These are phyloP conservation scores for Penicillium italicum DNA, from an alignment of 2,329 filamentous ascomycete genomes.

Conservation along the genomic window DNA sequence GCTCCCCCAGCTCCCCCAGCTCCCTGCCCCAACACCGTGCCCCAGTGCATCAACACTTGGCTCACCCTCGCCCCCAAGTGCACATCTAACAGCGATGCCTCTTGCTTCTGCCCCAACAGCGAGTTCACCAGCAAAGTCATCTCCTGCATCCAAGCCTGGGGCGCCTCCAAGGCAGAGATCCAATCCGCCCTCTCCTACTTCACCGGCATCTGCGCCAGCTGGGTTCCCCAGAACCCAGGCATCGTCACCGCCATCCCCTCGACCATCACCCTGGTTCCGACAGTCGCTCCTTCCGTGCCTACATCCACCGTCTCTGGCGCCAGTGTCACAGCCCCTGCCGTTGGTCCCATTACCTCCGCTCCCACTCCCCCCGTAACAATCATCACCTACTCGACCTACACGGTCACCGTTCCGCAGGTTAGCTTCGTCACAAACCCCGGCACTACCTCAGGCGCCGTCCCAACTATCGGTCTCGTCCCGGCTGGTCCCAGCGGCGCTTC, in stretches of 20 bases:
- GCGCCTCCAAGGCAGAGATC: slow-evolving; percentile 62
- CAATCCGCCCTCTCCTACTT: slow-evolving; percentile 74
- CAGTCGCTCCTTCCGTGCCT: slow-evolving; percentile 40
- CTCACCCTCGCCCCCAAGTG: slow-evolving; percentile 65
- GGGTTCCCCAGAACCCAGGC: slow-evolving; percentile 73
- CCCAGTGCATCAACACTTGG: slow-evolving; percentile 91
- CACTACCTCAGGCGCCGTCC: slow-evolving; percentile 16
- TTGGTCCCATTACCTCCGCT: slow-evolving; percentile 24
- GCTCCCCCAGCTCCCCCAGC: slow-evolving; percentile 30
- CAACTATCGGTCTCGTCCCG: slow-evolving; percentile 35
- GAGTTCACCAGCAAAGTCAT: slow-evolving; percentile 76
- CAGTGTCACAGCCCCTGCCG: slow-evolving; percentile 34
- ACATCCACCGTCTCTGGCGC: slow-evolving; percentile 48
- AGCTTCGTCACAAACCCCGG: slow-evolving; percentile 37
- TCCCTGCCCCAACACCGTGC: slow-evolving; percentile 66
- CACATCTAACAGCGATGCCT: slow-evolving; percentile 74
- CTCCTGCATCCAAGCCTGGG: slow-evolving; percentile 75
- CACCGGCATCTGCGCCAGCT: slow-evolving; percentile 82
- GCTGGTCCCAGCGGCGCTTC: slow-evolving; percentile 17
- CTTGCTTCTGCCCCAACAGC: slow-evolving; percentile 81
- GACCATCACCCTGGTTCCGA: slow-evolving; percentile 52
- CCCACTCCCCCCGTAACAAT: slow-evolving; percentile 37
- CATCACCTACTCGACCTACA: slow-evolving; percentile 41
- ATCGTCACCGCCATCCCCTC: slow-evolving; percentile 73
- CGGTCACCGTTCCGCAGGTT: slow-evolving; percentile 46